Evolutionary conservation across 768 basidiomycete genomes (phyloP).

Genomic region (Boletus patriciae): DNA sequence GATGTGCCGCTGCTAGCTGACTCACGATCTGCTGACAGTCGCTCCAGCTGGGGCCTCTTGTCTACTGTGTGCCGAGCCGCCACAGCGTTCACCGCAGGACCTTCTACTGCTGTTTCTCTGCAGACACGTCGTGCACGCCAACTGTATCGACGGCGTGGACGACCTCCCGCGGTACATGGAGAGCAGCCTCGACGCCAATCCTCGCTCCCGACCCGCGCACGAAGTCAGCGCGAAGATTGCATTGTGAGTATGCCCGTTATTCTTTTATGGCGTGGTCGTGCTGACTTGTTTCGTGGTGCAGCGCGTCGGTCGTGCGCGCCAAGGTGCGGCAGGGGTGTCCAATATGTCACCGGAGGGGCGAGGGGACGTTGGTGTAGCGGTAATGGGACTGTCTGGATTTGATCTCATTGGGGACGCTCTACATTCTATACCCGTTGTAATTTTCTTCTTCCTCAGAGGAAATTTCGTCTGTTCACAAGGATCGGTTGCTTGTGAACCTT

Average conservation of each 20-base stretch:
- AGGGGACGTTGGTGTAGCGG: conserved; percentile 36
- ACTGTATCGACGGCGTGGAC: conserved; percentile 68
- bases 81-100: conserved; percentile 58
- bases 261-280: not conserved
- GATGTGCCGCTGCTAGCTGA: not conserved
- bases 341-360: conserved; percentile 63
- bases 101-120: conserved; percentile 81
- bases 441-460: not conserved
- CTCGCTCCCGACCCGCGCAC: conserved; percentile 36
- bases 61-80: conserved; percentile 59
- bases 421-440: conserved; percentile 15
- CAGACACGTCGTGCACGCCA: conserved; percentile 82
- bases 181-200: conserved; percentile 43
- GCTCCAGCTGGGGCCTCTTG: conserved; percentile 61
- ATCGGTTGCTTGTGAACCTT: not conserved
- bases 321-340: conserved; percentile 72
- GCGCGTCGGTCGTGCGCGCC: conserved; percentile 69
- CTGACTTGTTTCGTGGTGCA: conserved; percentile 26
- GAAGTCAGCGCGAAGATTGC: conserved; percentile 73
- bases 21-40: not conserved
- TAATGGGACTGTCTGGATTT: not conserved
- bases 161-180: conserved; percentile 64
- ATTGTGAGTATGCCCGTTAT: conserved; percentile 50
- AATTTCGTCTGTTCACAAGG: not conserved
- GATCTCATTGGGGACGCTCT: conserved; percentile 13